These are phyloP conservation scores for Citeromyces siamensis DNA, from an alignment of 1,139 yeast genomes.

Conservation along the genomic window DNA sequence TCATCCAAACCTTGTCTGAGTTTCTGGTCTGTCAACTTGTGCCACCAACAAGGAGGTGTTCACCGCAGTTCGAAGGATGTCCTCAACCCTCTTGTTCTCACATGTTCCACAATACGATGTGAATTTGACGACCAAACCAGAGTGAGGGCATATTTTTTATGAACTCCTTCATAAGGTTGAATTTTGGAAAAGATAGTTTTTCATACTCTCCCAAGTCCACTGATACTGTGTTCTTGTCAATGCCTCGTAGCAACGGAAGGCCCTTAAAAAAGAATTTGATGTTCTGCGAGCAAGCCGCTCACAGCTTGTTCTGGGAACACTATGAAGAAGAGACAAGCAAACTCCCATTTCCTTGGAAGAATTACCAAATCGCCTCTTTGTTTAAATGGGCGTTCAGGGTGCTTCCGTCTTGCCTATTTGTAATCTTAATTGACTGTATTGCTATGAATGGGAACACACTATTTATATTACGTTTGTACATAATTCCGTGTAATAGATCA, in stretches of 20 bases:
- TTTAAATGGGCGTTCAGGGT: too few relatives aligned
- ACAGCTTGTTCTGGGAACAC: slow-evolving; percentile 35
- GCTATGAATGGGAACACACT: too few relatives aligned
- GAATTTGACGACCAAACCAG: slow-evolving; percentile 60
- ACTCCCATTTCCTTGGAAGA: slow-evolving; percentile 9
- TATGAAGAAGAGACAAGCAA: not conserved
- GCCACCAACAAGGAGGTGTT: slow-evolving; percentile 30
- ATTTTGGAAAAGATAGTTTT: slow-evolving; percentile 23
- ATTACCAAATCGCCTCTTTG: slow-evolving; percentile 21
- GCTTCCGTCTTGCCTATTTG: too few relatives aligned
- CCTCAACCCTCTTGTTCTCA: slow-evolving; percentile 46
- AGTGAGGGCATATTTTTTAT: slow-evolving; percentile 42
- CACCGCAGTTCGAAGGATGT: slow-evolving; percentile 51
- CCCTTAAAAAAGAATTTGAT: slow-evolving; percentile 74
- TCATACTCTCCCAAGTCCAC: not conserved
- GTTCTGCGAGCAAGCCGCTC: slow-evolving; percentile 63
- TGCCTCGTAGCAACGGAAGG: slow-evolving; percentile 82
- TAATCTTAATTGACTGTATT: too few relatives aligned
- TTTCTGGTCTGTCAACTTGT: slow-evolving; percentile 25
- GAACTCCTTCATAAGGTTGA: slow-evolving; percentile 26
- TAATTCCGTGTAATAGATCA: too few relatives aligned
- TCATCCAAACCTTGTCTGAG: slow-evolving; percentile 47
- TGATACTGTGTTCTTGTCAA: slow-evolving; percentile 38
- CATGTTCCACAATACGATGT: slow-evolving; percentile 63
- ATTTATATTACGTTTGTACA: too few relatives aligned